Evolutionary conservation across 2,329 filamentous ascomycete species (phyloP).

Genomic region (Colletotrichum falcatum): DNA sequence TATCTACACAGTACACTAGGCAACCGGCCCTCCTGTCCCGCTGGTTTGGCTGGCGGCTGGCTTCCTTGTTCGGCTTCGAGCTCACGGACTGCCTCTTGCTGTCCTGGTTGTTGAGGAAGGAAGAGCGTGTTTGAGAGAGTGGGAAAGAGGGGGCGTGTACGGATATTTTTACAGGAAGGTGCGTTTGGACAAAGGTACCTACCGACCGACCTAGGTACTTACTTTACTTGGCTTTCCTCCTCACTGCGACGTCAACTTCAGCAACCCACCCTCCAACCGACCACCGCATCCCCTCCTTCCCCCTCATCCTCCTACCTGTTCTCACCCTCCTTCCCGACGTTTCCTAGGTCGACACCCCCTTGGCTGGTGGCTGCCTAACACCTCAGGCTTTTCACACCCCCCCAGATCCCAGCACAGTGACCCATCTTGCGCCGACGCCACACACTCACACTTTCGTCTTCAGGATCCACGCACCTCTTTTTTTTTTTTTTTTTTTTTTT

Average conservation of each 20-base stretch:
- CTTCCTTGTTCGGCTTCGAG: conserved; percentile 6
- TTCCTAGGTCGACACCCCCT: conserved; percentile 17
- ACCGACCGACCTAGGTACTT: too few relatives aligned
- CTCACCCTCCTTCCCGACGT: conserved; percentile 1
- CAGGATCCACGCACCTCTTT: conserved; percentile 32
- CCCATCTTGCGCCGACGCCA: conserved; percentile 37
- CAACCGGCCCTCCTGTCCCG: conserved; percentile 22
- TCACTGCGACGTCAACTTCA: conserved; percentile 39
- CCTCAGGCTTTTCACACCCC: conserved; percentile 17
- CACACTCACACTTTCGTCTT: conserved; percentile 22
- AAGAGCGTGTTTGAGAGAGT: conserved; percentile 7
- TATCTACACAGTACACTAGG: not conserved
- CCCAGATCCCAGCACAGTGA: conserved; percentile 33
- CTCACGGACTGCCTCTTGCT: conserved; percentile 15
- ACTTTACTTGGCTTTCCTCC: too few relatives aligned
- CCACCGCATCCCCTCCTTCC: not conserved
- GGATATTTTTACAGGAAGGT: conserved; percentile 12
- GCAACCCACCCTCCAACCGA: conserved; percentile 6
- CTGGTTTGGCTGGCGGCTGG: conserved; percentile 6
- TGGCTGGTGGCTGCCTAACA: conserved; percentile 9
- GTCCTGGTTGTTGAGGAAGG: conserved; percentile 22
- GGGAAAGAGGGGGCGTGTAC: conserved; percentile 25
- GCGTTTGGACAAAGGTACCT: conserved; percentile 5
- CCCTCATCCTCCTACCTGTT: not conserved
- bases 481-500: conserved; percentile 16